Percentiles rank a stretch among this genome's conserved stretches.
phyloP scores from a whole-genome alignment of 257 asterid species.

The Phtheirospermum japonicum region DNA sequence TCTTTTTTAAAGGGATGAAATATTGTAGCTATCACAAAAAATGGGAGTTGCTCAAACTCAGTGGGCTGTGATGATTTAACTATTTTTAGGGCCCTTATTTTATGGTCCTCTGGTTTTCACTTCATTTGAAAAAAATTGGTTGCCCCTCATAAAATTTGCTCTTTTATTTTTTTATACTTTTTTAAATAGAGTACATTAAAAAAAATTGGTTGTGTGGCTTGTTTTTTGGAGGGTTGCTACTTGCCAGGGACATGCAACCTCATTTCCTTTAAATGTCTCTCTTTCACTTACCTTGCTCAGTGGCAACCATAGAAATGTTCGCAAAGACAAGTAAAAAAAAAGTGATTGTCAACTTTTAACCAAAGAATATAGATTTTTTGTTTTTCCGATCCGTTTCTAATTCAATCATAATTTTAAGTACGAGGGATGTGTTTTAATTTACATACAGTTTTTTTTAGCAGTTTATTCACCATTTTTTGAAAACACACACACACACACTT shows the following conservation, averaged over 20 bases:
- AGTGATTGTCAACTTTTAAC: no score
- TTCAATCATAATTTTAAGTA: no score
- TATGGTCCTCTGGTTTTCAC: constrained; percentile 2
- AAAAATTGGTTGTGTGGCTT: not conserved
- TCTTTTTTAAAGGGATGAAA: constrained; percentile 10
- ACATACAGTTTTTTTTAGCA: no score
- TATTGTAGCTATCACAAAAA: constrained; percentile 11
- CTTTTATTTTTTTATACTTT: not conserved
- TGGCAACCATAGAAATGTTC: no score
- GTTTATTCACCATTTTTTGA: no score
- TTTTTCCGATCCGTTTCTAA: no score
- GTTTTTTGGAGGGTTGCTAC: constrained; percentile 4
- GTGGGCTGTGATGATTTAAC: constrained; percentile 18
- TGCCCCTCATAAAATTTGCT: constrained; percentile 28
- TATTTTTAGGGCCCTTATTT: constrained; percentile 2
- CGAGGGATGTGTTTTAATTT: no score
- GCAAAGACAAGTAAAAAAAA: no score
- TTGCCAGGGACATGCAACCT: not conserved
- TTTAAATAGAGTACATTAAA: constrained; percentile 6
- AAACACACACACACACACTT: no score
- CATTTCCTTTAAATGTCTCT: not conserved
- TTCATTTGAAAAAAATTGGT: not conserved
- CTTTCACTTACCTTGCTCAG: not conserved
- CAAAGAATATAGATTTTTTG: no score
- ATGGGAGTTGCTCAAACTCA: constrained; percentile 6